Percentiles rank a stretch among this genome's conserved stretches.
These are phyloP conservation scores for Cocos nucifera DNA, from an alignment of 176 grass and related monocot genomes.

Conservation along the genomic window DNA sequence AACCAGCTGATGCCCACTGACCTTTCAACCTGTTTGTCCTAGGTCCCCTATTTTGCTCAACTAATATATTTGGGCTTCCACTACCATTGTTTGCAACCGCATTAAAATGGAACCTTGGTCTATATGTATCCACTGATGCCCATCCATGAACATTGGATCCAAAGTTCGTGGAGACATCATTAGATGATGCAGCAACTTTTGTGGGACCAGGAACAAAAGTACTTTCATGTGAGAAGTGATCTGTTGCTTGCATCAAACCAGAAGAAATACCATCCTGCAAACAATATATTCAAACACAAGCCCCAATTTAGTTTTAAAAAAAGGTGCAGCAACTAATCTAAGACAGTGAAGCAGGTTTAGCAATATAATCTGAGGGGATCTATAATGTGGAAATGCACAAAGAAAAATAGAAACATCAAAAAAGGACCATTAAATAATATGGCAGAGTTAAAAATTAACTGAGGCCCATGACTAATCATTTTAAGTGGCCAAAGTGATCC, in stretches of 20 bases:
- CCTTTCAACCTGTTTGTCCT: slow-evolving; percentile 27
- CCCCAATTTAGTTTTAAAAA: slow-evolving; percentile 4
- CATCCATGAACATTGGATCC: slow-evolving; percentile 5
- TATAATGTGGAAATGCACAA: too few relatives aligned
- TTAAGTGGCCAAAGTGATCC: too few relatives aligned
- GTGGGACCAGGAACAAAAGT: slow-evolving; percentile 23
- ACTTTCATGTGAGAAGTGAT: slow-evolving; percentile 20
- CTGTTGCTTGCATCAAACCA: slow-evolving; percentile 13
- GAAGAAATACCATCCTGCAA: neutral
- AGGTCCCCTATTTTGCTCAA: slow-evolving; percentile 27
- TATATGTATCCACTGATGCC: slow-evolving; percentile 40
- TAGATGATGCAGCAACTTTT: slow-evolving; percentile 17
- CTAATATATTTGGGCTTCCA: slow-evolving; percentile 13
- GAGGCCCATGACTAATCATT: too few relatives aligned
- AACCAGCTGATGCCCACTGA: slow-evolving; percentile 22
- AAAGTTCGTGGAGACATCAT: slow-evolving; percentile 20
- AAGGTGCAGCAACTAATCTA: too few relatives aligned
- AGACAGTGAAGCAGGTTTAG: too few relatives aligned
- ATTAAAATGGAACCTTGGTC: slow-evolving; percentile 4
- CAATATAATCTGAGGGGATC: too few relatives aligned
- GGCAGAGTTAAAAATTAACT: too few relatives aligned
- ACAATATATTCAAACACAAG: too few relatives aligned
- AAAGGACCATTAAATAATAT: too few relatives aligned
- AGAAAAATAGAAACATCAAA: too few relatives aligned
- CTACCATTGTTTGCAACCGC: neutral